Evolutionary conservation across 805 yeast genomes (phyloP).

Genomic region (Debaryomyces castellii): DNA sequence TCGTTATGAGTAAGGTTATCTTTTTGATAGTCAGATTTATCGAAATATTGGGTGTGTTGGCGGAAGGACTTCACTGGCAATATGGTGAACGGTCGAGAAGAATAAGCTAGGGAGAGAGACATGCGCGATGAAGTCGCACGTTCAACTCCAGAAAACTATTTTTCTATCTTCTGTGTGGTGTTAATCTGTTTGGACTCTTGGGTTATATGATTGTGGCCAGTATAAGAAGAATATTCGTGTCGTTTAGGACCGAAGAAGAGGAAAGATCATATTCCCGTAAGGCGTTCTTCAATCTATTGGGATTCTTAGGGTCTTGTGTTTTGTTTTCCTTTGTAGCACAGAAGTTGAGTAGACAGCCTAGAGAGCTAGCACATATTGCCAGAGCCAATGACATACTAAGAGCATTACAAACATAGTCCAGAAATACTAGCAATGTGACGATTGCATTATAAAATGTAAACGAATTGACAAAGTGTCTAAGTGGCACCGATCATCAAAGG

Average conservation of each 20-base stretch:
- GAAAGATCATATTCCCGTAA: slow-evolving; percentile 72
- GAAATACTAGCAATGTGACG: neutral
- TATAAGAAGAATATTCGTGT: slow-evolving; percentile 73
- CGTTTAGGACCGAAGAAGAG: slow-evolving; percentile 84
- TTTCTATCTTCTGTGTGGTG: neutral
- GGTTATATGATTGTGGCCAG: slow-evolving; percentile 62
- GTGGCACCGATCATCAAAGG: neutral
- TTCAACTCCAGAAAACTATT: slow-evolving; percentile 2
- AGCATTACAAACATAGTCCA: slow-evolving; percentile 17
- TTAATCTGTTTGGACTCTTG: neutral
- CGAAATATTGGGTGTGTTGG: neutral
- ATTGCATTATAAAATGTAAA: too few species aligned
- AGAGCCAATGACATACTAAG: slow-evolving; percentile 24
- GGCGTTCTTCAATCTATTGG: slow-evolving; percentile 76
- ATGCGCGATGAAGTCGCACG: slow-evolving; percentile 1
- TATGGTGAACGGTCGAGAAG: too few species aligned
- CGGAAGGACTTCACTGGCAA: too few species aligned
- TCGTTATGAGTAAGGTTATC: slow-evolving; percentile 44
- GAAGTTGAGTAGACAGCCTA: slow-evolving; percentile 36
- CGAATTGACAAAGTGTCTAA: too few species aligned
- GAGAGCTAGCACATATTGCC: slow-evolving; percentile 30
- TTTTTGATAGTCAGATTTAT: neutral
- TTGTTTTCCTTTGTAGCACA: slow-evolving; percentile 80
- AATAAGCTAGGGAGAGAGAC: neutral
- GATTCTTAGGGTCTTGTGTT: slow-evolving; percentile 80